phyloP scores from a whole-genome alignment of 169 alveolate species.

The Cyclospora cayetanensis region DNA sequence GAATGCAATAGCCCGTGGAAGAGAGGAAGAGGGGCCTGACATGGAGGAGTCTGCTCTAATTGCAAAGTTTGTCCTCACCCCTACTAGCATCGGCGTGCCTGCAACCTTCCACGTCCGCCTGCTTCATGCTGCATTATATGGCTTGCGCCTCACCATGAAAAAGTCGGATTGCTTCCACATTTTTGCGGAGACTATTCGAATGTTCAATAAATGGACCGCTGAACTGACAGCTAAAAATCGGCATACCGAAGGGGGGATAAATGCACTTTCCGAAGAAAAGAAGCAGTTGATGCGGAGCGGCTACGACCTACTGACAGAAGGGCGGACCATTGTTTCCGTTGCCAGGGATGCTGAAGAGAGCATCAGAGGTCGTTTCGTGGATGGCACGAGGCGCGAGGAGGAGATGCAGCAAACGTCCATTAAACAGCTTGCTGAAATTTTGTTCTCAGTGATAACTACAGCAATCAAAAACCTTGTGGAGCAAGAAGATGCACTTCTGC shows the following conservation, averaged over 20 bases:
- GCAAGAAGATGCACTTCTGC: conserved; percentile 37
- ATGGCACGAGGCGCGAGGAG: conserved; percentile 13
- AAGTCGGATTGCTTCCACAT: conserved; percentile 23
- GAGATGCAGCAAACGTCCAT: background rate
- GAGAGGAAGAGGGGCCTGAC: conserved; percentile 5
- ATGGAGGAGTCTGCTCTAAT: conserved; percentile 16
- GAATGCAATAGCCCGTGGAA: background rate
- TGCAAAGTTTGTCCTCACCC: background rate
- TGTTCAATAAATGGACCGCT: background rate
- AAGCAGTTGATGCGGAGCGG: conserved; percentile 9
- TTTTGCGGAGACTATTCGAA: background rate
- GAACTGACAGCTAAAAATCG: background rate
- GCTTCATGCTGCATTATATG: conserved; percentile 26
- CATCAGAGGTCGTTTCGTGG: background rate
- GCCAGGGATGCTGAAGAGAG: conserved; percentile 42
- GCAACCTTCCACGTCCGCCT: conserved; percentile 34
- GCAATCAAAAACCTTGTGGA: conserved; percentile 34
- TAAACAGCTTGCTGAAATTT: background rate
- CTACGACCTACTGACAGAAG: conserved; percentile 14
- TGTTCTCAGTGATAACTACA: background rate
- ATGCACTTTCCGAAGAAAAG: conserved; percentile 27
- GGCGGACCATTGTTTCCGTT: conserved; percentile 8
- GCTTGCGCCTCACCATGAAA: conserved; percentile 24
- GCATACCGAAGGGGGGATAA: background rate
- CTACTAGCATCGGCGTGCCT: conserved; percentile 50